Percentiles rank a stretch among this genome's conserved stretches.
phyloP scores from a whole-genome alignment of 345 rosid genomes.

The Cardamine resedifolia region DNA sequence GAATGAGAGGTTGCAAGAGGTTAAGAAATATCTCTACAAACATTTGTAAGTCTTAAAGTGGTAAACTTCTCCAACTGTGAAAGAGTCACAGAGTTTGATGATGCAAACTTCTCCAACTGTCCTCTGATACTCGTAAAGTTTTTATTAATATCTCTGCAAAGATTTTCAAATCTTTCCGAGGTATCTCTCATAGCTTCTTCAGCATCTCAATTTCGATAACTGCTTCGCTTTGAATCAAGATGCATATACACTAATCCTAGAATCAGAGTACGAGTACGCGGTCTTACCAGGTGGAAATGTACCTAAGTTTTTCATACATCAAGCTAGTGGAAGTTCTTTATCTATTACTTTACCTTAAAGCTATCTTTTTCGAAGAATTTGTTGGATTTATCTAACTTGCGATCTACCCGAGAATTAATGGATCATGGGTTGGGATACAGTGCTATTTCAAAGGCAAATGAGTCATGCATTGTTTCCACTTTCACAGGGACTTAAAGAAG shows the following conservation, averaged over 20 bases:
- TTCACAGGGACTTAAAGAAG: no score
- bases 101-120: no score
- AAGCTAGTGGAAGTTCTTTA: neutral
- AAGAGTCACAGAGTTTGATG: neutral
- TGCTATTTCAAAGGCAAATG: no score
- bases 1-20: neutral
- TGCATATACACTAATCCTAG: neutral
- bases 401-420: no score
- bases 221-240: neutral
- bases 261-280: neutral
- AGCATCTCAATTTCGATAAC: neutral
- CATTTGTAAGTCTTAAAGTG: neutral
- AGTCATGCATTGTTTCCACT: no score
- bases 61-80: slow-evolving; percentile 12
- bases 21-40: slow-evolving; percentile 18
- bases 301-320: neutral
- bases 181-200: neutral
- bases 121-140: no score
- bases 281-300: neutral
- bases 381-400: neutral
- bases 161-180: neutral
- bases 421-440: no score
- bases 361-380: neutral
- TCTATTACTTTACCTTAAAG: neutral
- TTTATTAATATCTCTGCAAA: neutral